Conservation (phyloP, 2,329 filamentous ascomycete genomes). For the Sporothrix mexicana region DNA sequence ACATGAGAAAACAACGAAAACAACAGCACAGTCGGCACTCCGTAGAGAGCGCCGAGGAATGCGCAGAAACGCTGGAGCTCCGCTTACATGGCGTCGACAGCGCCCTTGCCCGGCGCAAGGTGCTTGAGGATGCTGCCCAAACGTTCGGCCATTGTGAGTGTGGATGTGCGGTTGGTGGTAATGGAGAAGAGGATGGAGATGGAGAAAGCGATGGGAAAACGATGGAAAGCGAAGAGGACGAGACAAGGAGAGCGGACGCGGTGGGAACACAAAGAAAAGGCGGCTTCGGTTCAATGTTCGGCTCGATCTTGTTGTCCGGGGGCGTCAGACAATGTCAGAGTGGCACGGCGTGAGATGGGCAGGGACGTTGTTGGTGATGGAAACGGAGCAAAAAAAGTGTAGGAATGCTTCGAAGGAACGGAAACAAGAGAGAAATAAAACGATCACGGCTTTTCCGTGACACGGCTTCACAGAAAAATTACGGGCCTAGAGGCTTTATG, state of each 20-base stretch:
- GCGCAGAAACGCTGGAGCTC: not conserved
- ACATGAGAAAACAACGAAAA: too few species aligned
- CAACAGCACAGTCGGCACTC: too few species aligned
- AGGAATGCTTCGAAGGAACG: too few species aligned
- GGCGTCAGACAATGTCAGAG: conserved; percentile 16
- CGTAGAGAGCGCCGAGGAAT: not conserved
- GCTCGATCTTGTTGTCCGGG: conserved; percentile 6
- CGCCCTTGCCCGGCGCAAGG: conserved; percentile 70
- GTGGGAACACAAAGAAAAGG: conserved; percentile 19
- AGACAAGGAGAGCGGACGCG: not conserved
- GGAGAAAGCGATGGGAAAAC: not conserved
- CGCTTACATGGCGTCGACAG: conserved; percentile 74
- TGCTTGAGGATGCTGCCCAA: conserved; percentile 88
- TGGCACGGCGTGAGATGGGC: not conserved
- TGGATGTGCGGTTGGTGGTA: not conserved
- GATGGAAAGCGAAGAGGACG: not conserved
- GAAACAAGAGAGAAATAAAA: not conserved
- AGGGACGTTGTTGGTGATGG: not conserved
- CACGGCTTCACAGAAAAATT: not conserved
- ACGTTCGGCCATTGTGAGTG: conserved; percentile 67
- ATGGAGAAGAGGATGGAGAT: not conserved
- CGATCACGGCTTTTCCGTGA: not conserved
- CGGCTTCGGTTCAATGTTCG: conserved; percentile 18
- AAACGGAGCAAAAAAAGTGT: not conserved
- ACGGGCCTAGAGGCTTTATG: not conserved